phyloP scores from a whole-genome alignment of 2,329 filamentous ascomycete genomes.

The Fusarium sp. region DNA sequence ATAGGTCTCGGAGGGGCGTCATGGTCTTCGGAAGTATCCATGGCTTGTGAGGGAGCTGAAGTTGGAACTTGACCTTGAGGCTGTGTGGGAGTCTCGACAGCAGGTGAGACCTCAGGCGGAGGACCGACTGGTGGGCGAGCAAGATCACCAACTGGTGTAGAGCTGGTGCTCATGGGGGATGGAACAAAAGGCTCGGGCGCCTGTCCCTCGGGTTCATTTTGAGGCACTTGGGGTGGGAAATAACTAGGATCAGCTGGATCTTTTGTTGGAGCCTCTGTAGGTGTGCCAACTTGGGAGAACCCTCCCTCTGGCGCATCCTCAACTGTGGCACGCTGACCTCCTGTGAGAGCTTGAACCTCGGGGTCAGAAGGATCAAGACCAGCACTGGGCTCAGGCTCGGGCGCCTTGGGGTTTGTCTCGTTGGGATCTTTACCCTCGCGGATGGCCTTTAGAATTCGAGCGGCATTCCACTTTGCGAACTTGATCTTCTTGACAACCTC shows the following conservation, averaged over 20 bases:
- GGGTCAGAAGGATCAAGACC: slow-evolving; percentile 72
- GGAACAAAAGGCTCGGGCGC: slow-evolving; percentile 49
- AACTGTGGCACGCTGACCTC: slow-evolving; percentile 58
- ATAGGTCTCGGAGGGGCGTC: slow-evolving; percentile 40
- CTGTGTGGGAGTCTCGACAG: slow-evolving; percentile 25
- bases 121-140: slow-evolving; percentile 32
- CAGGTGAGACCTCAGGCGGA: slow-evolving; percentile 23
- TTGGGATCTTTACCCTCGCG: slow-evolving; percentile 94
- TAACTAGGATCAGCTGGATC: slow-evolving; percentile 50
- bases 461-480: slow-evolving; percentile 95
- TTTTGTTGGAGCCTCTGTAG: slow-evolving; percentile 44
- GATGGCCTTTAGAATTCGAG: slow-evolving; percentile 89
- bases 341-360: slow-evolving; percentile 66
- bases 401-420: slow-evolving; percentile 80
- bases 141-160: slow-evolving; percentile 41
- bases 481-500: slow-evolving; percentile 90
- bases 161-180: slow-evolving; percentile 52
- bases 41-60: slow-evolving; percentile 46
- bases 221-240: slow-evolving; percentile 49
- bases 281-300: slow-evolving; percentile 45
- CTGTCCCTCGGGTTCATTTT: slow-evolving; percentile 23
- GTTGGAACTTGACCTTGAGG: slow-evolving; percentile 43
- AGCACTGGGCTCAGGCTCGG: slow-evolving; percentile 59
- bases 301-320: slow-evolving; percentile 66
- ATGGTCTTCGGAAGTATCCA: slow-evolving; percentile 3